Evolutionary conservation across 177 flowering plant genomes (phyloP).

Genomic region (Vitis hybrid): DNA sequence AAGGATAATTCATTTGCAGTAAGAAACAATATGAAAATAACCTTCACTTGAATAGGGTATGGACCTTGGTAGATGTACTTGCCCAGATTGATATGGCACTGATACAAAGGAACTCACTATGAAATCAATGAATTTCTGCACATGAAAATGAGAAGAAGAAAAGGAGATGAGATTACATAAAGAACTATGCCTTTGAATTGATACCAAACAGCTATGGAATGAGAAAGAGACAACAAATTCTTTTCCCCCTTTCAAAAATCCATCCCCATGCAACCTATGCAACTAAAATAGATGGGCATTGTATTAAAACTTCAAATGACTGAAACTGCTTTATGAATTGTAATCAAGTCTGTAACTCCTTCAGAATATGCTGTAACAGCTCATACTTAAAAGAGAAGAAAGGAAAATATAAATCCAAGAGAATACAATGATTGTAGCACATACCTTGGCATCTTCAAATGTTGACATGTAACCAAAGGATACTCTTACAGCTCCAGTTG

Average conservation of each 20-base stretch:
- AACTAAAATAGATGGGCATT: not conserved
- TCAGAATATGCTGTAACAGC: not conserved
- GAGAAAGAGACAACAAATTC: not conserved
- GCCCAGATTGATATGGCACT: slow-evolving; percentile 20
- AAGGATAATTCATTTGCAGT: not conserved
- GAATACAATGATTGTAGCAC: not conserved
- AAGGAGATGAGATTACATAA: not conserved
- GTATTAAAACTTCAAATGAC: not conserved
- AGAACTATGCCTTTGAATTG: not conserved
- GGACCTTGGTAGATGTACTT: slow-evolving; percentile 17
- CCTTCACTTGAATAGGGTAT: slow-evolving; percentile 29
- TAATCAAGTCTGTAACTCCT: not conserved
- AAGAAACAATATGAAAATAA: slow-evolving; percentile 7
- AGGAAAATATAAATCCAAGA: not conserved
- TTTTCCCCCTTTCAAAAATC: not conserved
- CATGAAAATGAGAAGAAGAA: not conserved
- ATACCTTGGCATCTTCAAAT: slow-evolving; percentile 90
- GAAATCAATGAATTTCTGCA: slow-evolving; percentile 80
- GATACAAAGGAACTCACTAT: slow-evolving; percentile 56
- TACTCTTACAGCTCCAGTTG: slow-evolving; percentile 94
- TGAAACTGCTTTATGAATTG: not conserved
- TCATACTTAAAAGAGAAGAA: not conserved
- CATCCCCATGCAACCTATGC: not conserved
- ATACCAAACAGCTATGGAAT: not conserved
- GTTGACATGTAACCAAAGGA: slow-evolving; percentile 99